Evolutionary conservation across 129 eudicot species (phyloP).

Genomic region (Artemisia argyi): DNA sequence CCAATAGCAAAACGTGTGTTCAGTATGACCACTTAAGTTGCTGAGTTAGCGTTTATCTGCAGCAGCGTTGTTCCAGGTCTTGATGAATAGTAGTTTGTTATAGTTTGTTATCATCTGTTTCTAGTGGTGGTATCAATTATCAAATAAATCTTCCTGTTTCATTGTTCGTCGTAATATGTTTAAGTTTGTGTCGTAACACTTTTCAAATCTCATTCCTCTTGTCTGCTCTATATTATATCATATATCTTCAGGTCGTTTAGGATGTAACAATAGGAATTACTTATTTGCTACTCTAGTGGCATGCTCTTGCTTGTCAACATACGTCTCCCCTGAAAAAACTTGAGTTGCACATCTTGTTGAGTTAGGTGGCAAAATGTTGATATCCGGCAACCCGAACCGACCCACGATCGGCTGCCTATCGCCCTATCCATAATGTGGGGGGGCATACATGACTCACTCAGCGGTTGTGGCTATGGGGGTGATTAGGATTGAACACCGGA

Average conservation of each 20-base stretch:
- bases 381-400: too few relatives aligned
- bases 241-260: background rate
- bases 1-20: background rate
- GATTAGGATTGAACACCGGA: too few relatives aligned
- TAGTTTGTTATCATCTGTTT: background rate
- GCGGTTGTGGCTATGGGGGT: too few relatives aligned
- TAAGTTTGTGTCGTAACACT: constrained; percentile 10
- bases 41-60: background rate
- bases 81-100: background rate
- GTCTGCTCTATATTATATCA: background rate
- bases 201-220: background rate
- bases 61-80: background rate
- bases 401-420: too few relatives aligned
- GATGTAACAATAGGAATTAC: background rate
- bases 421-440: too few relatives aligned
- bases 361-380: too few relatives aligned
- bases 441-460: too few relatives aligned
- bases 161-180: too few relatives aligned
- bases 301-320: background rate
- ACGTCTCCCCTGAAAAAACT: background rate
- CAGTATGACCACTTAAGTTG: background rate
- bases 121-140: background rate
- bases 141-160: too few relatives aligned
- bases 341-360: background rate
- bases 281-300: background rate